A percentile compares a stretch with the other conserved stretches of the same genome.
phyloP scores from a whole-genome alignment of 768 basidiomycete genomes.

The Mycena rebaudengoi region DNA sequence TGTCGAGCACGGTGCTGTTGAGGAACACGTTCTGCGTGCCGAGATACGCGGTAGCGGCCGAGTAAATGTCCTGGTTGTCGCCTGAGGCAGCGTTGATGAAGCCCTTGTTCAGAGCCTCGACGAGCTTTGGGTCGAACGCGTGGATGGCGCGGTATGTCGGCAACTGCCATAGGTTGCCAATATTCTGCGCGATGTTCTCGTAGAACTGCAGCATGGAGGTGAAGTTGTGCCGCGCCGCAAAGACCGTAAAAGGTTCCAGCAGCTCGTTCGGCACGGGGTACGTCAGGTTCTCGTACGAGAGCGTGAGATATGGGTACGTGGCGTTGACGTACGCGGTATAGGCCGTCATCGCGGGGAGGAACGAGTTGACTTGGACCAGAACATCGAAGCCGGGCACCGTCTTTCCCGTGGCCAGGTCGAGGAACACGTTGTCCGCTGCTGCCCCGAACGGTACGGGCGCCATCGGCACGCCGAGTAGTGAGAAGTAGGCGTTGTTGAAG shows the following conservation, averaged over 20 bases:
- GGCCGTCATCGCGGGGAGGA: background rate
- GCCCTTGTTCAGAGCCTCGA: background rate
- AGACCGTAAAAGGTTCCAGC: slow-evolving; percentile 9
- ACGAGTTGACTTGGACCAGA: background rate
- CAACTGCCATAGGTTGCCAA: slow-evolving; percentile 7
- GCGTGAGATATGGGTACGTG: slow-evolving; percentile 9
- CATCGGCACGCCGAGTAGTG: slow-evolving; percentile 5
- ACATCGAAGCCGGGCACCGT: background rate
- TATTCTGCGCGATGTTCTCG: slow-evolving; percentile 1
- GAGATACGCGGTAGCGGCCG: background rate
- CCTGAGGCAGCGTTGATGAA: background rate
- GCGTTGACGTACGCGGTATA: background rate
- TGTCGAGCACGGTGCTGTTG: slow-evolving; percentile 2
- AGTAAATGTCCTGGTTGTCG: slow-evolving; percentile 11
- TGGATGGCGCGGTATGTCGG: slow-evolving; percentile 9
- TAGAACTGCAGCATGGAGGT: slow-evolving; percentile 4
- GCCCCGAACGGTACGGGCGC: background rate
- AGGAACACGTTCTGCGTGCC: slow-evolving; percentile 6
- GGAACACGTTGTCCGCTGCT: background rate
- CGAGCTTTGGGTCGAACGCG: background rate
- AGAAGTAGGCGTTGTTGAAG: slow-evolving; percentile 7
- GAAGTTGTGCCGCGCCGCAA: slow-evolving; percentile 10
- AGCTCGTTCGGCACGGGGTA: slow-evolving; percentile 3
- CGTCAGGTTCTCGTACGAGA: slow-evolving; percentile 12
- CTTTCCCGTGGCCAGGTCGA: slow-evolving; percentile 8